Evolutionary conservation across 208 protist genomes (phyloP).

Genomic region (Acanthamoeba culbertsoni): DNA sequence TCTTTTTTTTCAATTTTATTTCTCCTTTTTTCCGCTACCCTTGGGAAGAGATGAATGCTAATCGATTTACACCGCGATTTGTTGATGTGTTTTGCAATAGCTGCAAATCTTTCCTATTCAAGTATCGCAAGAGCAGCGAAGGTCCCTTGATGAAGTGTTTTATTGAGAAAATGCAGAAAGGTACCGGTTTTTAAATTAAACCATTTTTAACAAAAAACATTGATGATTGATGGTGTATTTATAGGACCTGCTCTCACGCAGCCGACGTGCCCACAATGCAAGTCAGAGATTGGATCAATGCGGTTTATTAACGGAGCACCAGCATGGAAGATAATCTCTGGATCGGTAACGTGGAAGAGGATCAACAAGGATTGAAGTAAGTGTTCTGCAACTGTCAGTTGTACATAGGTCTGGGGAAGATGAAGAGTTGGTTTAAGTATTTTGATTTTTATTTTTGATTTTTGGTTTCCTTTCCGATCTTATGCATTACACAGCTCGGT

Average conservation of each 20-base stretch:
- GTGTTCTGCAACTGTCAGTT: neutral
- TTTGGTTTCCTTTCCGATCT: conserved; percentile 28
- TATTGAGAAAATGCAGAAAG: neutral
- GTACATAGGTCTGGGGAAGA: neutral
- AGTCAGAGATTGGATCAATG: neutral
- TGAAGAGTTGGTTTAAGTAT: neutral
- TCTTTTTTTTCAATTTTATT: neutral
- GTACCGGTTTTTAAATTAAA: neutral
- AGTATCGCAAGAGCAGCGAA: neutral
- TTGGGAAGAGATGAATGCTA: neutral
- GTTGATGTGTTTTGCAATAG: neutral
- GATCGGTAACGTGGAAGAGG: neutral
- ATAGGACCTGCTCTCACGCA: neutral
- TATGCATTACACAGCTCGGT: neutral
- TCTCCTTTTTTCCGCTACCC: neutral
- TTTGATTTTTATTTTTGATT: conserved; percentile 40
- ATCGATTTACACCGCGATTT: neutral
- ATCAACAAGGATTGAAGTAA: neutral
- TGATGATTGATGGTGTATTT: neutral
- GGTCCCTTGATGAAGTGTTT: conserved; percentile 12
- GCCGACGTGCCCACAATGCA: neutral
- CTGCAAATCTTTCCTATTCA: conserved; percentile 19
- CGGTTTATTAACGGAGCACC: conserved; percentile 9
- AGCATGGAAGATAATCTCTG: neutral
- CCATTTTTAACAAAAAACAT: neutral